Base-by-base conservation (phyloP, 129 eudicot genomes). In the Kitagawia praeruptora region DNA sequence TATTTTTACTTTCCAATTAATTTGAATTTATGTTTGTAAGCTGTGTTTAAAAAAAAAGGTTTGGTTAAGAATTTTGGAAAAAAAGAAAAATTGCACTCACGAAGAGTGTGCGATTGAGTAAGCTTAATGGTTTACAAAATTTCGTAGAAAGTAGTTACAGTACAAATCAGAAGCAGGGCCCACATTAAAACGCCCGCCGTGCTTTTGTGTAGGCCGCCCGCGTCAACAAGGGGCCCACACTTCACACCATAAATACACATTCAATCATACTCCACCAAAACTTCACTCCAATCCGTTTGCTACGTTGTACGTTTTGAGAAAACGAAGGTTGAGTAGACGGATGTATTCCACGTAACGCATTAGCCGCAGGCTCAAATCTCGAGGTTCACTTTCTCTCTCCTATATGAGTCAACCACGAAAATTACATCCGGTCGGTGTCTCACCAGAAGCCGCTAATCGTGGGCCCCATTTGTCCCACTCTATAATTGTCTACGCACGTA, bases 121-220 rank as follows among this genome's bases (percentile, higher is more conserved):
- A 34, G 37, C 37, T 34, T 34, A 34, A 34, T 34, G 37, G 37
- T 34, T 0, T 34, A 34, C 37, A 34, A 34, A 34, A 34, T 34
- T 34, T 34, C 2, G 45, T 42, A 42, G 34, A 1, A 31, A 31
- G 34, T 31, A 31, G 34, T n/a, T n/a, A n/a, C n/a, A 31, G 34
- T 31, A 31, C 34, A 1, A 8, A 14, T 1, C 72, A 12, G 42
- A 2, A 6, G 0, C 5, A 54, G 84, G 78, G 3, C 81, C 80
- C 77, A 67, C 58, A 14, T 6, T 9, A 69, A 67, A 41, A 69
- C 84, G 77, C 75, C 80, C 69, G 84, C 77, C 80, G 77, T 72
- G 84, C 48, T 77, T 69, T 46, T 76, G 51, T 10, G 14, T 25
- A 46, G 27, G 76, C 80, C 78, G 69, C 74, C 84, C 58, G 51